Base-by-base conservation (phyloP, 2,329 filamentous ascomycete species). In the Alternaria incomplexa region DNA sequence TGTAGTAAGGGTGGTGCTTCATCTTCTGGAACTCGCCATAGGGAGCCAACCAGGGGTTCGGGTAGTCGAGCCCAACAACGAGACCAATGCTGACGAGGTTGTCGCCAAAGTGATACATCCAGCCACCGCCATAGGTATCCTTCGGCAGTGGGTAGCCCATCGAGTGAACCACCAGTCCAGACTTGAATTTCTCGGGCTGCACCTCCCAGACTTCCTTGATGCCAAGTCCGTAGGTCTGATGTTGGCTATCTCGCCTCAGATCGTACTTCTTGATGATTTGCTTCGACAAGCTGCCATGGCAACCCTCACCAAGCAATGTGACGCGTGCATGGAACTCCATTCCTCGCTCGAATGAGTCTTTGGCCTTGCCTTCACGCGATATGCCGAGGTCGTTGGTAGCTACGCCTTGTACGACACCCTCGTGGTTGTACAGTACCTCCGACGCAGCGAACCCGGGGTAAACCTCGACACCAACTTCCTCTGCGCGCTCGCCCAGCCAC, bases 71-170 rank as follows among this genome's bases (percentile, higher is more conserved):
- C 23, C 94, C 94, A 40, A 96, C 92, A 11, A 99, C 96, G 17
- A 98, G 85, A 23, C 96, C 96, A 59, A 99, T 86, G 70, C 90
- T 93, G 63, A 99, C 95, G 73, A 98, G 87, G 81, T 98, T 99
- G 73, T 99, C 95, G 40, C 94, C 96, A 80, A 98, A 99, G 81
- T 99, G 96, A 77, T 99, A 99, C 92, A 99, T 94, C 90, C 93
- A 99, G n/a, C 92, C 93, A 69, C 96, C 96, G 70, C 96, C 96
- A 78, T 99, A 99, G 9, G 94, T 96, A 77, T 98, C 91, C 72
- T 86, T 88, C 15, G 93, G 88, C 47, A 99, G 83, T 20, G 96
- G 96, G 76, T 97, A 98, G 20, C 96, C 96, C 90, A 99, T 89
- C 5, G 93, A 92, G 83, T 99, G 96, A 5, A 90, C 88, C 48